A percentile compares a stretch with the other conserved stretches of the same genome.
phyloP scores from a whole-genome alignment of 805 yeast genomes.

The Lachancea sp. region DNA sequence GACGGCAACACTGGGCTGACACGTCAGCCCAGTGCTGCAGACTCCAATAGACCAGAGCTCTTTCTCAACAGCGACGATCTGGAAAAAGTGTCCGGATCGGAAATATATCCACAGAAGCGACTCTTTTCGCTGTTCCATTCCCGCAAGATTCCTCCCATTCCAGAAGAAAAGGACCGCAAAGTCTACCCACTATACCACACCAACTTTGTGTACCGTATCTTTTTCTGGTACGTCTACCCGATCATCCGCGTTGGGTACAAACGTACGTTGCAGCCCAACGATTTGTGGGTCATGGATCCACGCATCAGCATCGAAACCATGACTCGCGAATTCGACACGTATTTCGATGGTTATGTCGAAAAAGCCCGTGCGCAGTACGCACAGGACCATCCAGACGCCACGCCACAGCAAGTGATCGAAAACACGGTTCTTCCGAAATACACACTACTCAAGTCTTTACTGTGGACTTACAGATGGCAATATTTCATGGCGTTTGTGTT shows the following conservation, averaged over 20 bases:
- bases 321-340: conserved; percentile 32
- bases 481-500: conserved; percentile 39
- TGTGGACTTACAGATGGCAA: conserved; percentile 44
- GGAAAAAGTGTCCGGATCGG: conserved; percentile 32
- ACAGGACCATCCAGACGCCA: conserved; percentile 31
- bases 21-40: conserved; percentile 8
- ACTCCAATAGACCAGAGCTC: conserved; percentile 27
- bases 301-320: conserved; percentile 39
- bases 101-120: conserved; percentile 39
- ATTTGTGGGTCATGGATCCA: conserved; percentile 45
- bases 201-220: conserved; percentile 38
- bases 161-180: conserved; percentile 42
- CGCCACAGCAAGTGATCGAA: conserved; percentile 36
- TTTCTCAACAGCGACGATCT: conserved; percentile 30
- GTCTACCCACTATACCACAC: conserved; percentile 42
- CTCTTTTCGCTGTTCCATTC: conserved; percentile 45
- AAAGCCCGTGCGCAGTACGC: conserved; percentile 31
- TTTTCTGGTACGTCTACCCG: conserved; percentile 67
- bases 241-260: conserved; percentile 61
- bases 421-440: conserved; percentile 23
- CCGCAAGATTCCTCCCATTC: conserved; percentile 45
- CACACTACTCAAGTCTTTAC: conserved; percentile 39
- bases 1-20: background rate
- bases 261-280: conserved; percentile 61
- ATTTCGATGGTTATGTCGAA: conserved; percentile 31